Conservation (phyloP, 169 alveolate genomes). For the Plasmodium ovale region DNA sequence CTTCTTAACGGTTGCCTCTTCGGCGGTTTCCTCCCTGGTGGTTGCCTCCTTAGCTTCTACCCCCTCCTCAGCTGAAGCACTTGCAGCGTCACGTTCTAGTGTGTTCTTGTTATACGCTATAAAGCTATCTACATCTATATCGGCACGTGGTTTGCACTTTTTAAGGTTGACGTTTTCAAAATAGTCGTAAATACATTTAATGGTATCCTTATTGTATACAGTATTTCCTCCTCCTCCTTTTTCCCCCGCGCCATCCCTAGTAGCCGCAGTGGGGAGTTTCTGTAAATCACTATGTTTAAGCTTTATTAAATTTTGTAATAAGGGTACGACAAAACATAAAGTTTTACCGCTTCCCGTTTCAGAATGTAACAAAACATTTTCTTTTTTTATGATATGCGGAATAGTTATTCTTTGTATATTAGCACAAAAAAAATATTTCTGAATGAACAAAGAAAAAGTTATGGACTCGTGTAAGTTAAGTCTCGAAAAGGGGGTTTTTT, state of each 20-base stretch:
- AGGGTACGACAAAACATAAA: conserved; percentile 91
- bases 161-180: conserved; percentile 19
- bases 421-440: conserved; percentile 58
- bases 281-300: conserved; percentile 77
- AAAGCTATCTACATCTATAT: conserved; percentile 12
- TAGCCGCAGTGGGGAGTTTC: background rate
- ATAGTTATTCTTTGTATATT: conserved; percentile 89
- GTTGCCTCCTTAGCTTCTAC: background rate
- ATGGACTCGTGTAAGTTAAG: conserved; percentile 40
- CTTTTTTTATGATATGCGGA: conserved; percentile 88
- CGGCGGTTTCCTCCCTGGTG: background rate
- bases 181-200: conserved; percentile 15
- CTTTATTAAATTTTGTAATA: conserved; percentile 88
- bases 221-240: background rate
- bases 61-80: background rate
- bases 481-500: conserved; percentile 34
- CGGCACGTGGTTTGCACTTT: background rate
- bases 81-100: background rate
- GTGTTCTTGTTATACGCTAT: background rate
- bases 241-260: background rate
- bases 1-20: background rate
- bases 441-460: conserved; percentile 44
- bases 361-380: conserved; percentile 93
- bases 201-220: background rate
- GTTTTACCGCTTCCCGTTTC: conserved; percentile 95